Conservation (phyloP, 306 rosid species). For the Crotalaria pallida region DNA sequence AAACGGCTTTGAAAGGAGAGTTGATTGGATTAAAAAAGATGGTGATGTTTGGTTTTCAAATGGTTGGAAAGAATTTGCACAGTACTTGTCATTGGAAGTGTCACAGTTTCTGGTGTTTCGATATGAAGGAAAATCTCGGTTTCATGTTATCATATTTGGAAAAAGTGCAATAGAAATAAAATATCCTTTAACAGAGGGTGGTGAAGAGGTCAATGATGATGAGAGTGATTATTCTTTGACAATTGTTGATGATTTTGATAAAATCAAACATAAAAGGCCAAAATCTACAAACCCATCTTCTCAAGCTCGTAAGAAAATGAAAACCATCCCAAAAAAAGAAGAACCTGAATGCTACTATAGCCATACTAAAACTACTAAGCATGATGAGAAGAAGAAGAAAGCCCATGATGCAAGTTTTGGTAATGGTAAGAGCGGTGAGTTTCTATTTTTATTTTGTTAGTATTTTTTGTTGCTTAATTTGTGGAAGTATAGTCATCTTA, state of each 20-base stretch:
- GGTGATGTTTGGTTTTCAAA: constrained; percentile 3
- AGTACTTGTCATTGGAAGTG: neutral
- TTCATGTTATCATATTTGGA: neutral
- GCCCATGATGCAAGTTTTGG: neutral
- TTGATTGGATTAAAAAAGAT: neutral
- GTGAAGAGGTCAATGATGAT: neutral
- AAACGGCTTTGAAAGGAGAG: neutral
- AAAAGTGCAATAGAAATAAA: neutral
- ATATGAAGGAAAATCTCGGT: neutral
- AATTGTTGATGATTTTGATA: neutral
- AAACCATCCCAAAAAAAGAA: neutral
- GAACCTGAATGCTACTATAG: neutral
- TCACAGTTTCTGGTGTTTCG: constrained; percentile 18
- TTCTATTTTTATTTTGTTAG: neutral
- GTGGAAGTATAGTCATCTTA: neutral
- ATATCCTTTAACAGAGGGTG: neutral
- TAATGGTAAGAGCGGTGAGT: neutral
- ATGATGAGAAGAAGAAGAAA: neutral
- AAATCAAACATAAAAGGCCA: neutral
- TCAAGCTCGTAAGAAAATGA: neutral
- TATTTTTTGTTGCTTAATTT: too few species aligned
- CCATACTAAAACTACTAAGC: neutral
- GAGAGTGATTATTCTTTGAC: neutral
- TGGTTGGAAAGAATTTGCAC: constrained; percentile 21
- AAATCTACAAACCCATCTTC: neutral